Conservation (phyloP, 139 green algal species). For the Chlorella sorokiniana region DNA sequence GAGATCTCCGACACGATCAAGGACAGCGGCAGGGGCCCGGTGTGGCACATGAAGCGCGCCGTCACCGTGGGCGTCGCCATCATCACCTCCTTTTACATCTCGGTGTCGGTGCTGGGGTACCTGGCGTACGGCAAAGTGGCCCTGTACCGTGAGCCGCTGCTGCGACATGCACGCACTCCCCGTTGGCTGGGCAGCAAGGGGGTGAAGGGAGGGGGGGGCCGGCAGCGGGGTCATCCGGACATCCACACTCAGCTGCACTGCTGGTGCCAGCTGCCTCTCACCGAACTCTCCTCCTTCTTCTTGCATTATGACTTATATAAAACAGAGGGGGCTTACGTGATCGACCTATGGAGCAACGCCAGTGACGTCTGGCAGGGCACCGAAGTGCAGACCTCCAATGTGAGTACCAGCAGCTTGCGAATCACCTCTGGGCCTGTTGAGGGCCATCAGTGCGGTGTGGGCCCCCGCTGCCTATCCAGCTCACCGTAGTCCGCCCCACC, state of each 20-base stretch:
- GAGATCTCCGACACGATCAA: conserved; percentile 51
- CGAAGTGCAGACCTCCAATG: neutral
- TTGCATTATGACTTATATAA: too few relatives aligned
- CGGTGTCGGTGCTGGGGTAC: conserved; percentile 26
- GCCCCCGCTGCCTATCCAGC: neutral
- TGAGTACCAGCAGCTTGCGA: neutral
- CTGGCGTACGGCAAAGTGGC: conserved; percentile 34
- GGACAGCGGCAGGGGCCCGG: conserved; percentile 4
- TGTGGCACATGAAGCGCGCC: conserved; percentile 44
- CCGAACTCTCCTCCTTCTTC: neutral
- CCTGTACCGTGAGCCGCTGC: conserved; percentile 2
- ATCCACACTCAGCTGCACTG: neutral
- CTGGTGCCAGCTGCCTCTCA: neutral
- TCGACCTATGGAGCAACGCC: neutral
- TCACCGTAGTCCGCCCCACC: too few relatives aligned
- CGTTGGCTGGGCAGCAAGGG: too few relatives aligned
- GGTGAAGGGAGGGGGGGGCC: neutral
- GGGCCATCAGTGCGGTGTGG: neutral
- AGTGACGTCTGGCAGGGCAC: neutral
- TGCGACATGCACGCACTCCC: too few relatives aligned
- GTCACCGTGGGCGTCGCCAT: conserved; percentile 9
- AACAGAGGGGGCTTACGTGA: neutral
- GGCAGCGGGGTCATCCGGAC: neutral
- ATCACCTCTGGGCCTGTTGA: neutral
- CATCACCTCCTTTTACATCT: conserved; percentile 46